Evolutionary conservation across 2,329 filamentous ascomycete species (phyloP), one percentile per base, ranked within the genome.

Genomic region (Colletotrichum agaves): DNA sequence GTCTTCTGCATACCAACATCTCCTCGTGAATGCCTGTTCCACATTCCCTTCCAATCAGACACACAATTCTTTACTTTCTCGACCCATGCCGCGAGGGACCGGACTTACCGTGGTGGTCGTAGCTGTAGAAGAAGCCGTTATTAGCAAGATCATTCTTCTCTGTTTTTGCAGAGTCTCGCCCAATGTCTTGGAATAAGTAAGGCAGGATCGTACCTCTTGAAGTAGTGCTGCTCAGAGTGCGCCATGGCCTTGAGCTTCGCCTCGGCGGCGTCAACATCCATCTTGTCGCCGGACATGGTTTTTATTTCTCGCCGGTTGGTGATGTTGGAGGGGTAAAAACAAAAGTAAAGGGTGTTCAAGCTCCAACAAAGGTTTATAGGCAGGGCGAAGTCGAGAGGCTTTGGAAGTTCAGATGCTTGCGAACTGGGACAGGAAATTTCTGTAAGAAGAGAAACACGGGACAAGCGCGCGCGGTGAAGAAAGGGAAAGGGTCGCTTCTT

Each of bases 161-260:
- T 8, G 8, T 17, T 19, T 19, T 23, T 5, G 23, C 13, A 11
- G 15, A 11, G 4, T 13, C 31, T 23, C 31, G 17, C 6, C 21
- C n/a, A 31, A 56, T 44, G 4, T 43, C 70, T 68, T 64, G 63
- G 71, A 19, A 47, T 4, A 7, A 44, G 63, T 15, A 37, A 15
- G 35, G 13, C 12, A 49, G 37, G 53, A 49, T 79, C 74, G 71
- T 69, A 97, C 94, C 94, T 97, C 84, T 98, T 98, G 85, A 98
- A 98, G 86, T 98, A 99, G 82, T 98, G 96, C 81, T 97, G 94
- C 86, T 99, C 96, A 72, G 94, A 96, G 84, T 97, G 94, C 79
- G 93, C 91, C 87, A 97, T 90, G 74, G 83, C 80, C 78, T 90
- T 89, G 80, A 92, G 86, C 80, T 84, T 83, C 78, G 86, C 79